Base-by-base conservation (phyloP, 352 stramenopile genomes). In the Phytophthora megakarya region DNA sequence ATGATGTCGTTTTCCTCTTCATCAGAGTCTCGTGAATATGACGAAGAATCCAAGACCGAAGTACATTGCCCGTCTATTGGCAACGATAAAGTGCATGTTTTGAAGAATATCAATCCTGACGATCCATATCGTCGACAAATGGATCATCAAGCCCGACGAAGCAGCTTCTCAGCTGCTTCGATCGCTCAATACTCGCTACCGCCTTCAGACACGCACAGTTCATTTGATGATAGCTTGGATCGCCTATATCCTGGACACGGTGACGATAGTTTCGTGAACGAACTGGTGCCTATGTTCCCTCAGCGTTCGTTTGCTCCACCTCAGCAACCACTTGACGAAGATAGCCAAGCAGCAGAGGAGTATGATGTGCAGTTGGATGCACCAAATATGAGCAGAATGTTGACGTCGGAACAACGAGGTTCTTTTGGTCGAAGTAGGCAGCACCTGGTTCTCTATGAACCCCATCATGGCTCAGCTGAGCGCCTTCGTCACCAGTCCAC, bases 231-330 rank as follows among this genome's bases (percentile, higher is more conserved):
- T 16, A 88, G 65, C 30, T 65, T 85, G n/a, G 56, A 69, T 49
- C 63, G 57, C 0, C 30, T 65, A 1, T 52, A 56, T 10, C 28
- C 46, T 59, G 65, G 18, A 6, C 40, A 66, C 8, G 59, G 60
- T 12, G 58, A 80, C 19, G 75, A 84, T 30, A 78, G 71, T 33
- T 78, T 91, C 9, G 66, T 88, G 26, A 86, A 89, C 51, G 65
- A 81, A 18, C 43, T 92, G 26, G 66, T 92, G 0, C 81, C 83
- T 7, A 84, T 92, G 49, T 92, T 92, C 46, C 67, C 71, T 13
- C 71, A 57, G 16, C 54, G 32, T 28, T 30, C 12, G 9, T 19
- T 64, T 13, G 28, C 48, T 37, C 43, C 39, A 33, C 56, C 51
- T 8, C 23, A 33, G 26, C 42, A n/a, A 0, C 52, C 43, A 47